A percentile compares a stretch with the other conserved stretches of the same genome.
Conservation (phyloP, 768 basidiomycete genomes). For the Inosperma sp. region DNA sequence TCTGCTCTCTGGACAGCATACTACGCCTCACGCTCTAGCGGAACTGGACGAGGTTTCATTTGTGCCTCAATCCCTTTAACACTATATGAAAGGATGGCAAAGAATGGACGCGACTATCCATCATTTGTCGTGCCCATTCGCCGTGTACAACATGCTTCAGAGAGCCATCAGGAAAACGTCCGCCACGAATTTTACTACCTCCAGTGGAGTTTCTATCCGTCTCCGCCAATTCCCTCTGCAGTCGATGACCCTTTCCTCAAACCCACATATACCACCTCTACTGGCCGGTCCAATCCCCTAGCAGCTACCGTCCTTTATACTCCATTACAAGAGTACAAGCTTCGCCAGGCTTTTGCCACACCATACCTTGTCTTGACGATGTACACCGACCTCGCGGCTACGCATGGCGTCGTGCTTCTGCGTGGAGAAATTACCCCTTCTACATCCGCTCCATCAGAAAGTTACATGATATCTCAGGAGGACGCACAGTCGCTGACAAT, state of each 20-base stretch:
- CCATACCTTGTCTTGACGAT: conserved; percentile 88
- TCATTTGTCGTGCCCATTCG: conserved; percentile 81
- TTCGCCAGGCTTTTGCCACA: conserved; percentile 77
- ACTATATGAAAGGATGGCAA: conserved; percentile 67
- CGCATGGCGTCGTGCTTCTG: conserved; percentile 80
- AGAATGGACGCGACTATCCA: conserved; percentile 60
- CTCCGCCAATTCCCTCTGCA: conserved; percentile 56
- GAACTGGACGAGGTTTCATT: conserved; percentile 79
- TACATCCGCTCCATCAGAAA: conserved; percentile 36
- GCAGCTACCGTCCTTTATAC: conserved; percentile 85
- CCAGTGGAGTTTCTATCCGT: conserved; percentile 84
- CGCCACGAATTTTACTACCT: conserved; percentile 81
- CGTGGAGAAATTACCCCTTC: conserved; percentile 87
- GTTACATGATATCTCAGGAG: conserved; percentile 64
- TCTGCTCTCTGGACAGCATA: conserved; percentile 86
- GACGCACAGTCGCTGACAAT: conserved; percentile 84
- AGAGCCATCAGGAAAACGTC: conserved; percentile 29
- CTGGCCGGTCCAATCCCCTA: conserved; percentile 39
- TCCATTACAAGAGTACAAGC: conserved; percentile 90
- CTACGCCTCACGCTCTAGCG: conserved; percentile 73
- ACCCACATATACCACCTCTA: conserved; percentile 22
- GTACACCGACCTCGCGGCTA: conserved; percentile 81
- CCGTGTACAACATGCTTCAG: conserved; percentile 32
- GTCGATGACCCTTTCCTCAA: conserved; percentile 43
- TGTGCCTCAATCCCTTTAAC: conserved; percentile 76